phyloP scores from a whole-genome alignment of 768 basidiomycete species.

The Podaxis mareebaensis region DNA sequence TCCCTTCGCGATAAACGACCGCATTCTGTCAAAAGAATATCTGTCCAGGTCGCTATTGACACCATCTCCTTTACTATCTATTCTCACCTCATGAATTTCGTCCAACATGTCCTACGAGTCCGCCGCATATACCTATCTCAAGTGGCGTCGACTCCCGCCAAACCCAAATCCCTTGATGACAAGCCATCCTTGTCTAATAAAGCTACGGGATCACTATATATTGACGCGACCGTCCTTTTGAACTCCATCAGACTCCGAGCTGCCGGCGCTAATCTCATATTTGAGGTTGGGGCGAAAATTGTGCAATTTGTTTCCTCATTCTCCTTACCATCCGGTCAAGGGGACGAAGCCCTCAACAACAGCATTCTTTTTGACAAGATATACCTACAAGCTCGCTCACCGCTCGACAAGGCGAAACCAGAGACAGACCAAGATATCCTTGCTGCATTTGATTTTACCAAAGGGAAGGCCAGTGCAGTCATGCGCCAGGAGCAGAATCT shows the following conservation, averaged over 20 bases:
- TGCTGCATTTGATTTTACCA: constrained; percentile 55
- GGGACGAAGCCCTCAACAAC: constrained; percentile 45
- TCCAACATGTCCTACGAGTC: constrained; percentile 55
- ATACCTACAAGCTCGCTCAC: constrained; percentile 60
- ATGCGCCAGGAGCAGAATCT: constrained; percentile 46
- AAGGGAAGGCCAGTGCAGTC: constrained; percentile 46
- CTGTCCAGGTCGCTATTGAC: constrained; percentile 39
- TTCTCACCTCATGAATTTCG: constrained; percentile 63
- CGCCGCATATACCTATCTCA: constrained; percentile 34
- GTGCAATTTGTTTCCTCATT: constrained; percentile 40
- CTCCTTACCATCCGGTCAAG: constrained; percentile 27
- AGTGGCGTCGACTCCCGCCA: background rate
- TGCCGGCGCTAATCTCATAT: constrained; percentile 67
- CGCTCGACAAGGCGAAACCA: constrained; percentile 33
- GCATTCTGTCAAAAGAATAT: constrained; percentile 29
- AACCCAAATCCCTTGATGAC: constrained; percentile 3
- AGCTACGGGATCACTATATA: constrained; percentile 19
- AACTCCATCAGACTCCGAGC: constrained; percentile 55
- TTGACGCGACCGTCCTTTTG: constrained; percentile 44
- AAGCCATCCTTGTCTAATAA: constrained; percentile 13
- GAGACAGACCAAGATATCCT: constrained; percentile 50
- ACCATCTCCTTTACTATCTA: constrained; percentile 44
- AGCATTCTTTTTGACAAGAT: constrained; percentile 50
- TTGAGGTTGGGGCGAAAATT: constrained; percentile 54
- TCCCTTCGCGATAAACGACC: constrained; percentile 40